Percentiles rank a stretch among this genome's conserved stretches.
Evolutionary conservation across 306 rosid genomes (phyloP).

Genomic region (Glycine latifolia): DNA sequence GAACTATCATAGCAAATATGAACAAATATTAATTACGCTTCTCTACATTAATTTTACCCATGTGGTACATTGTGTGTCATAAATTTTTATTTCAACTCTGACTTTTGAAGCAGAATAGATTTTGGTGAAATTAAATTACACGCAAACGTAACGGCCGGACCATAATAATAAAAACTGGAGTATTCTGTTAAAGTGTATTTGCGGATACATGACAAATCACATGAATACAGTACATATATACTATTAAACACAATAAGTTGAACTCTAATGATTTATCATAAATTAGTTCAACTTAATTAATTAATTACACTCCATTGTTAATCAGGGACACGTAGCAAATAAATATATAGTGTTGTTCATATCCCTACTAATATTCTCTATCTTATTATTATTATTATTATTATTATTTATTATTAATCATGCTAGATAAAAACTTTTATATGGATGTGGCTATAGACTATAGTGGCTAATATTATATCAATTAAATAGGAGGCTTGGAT

Average conservation of each 20-base stretch:
- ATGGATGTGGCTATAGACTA: neutral
- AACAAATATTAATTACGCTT: neutral
- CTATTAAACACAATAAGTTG: neutral
- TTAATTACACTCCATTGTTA: no score
- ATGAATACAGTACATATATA: neutral
- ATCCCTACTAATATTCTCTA: no score
- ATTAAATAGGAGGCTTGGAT: neutral
- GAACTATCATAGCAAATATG: neutral
- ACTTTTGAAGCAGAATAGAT: neutral
- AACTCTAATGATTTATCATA: no score
- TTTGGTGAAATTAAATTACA: neutral
- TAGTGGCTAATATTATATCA: neutral
- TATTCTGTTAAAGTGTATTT: neutral
- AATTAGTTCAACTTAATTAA: no score
- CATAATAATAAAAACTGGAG: neutral
- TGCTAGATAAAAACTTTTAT: neutral
- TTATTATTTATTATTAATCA: neutral
- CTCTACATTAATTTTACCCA: slow-evolving; percentile 16
- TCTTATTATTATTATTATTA: neutral
- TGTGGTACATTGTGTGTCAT: slow-evolving; percentile 17
- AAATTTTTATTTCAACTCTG: slow-evolving; percentile 14
- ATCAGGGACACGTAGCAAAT: no score
- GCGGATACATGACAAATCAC: neutral
- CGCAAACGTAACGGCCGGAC: neutral
- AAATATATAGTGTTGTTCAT: no score